A percentile compares a stretch with the other conserved stretches of the same genome.
Conservation (phyloP, 805 yeast species). For the Starmerella bombi region DNA sequence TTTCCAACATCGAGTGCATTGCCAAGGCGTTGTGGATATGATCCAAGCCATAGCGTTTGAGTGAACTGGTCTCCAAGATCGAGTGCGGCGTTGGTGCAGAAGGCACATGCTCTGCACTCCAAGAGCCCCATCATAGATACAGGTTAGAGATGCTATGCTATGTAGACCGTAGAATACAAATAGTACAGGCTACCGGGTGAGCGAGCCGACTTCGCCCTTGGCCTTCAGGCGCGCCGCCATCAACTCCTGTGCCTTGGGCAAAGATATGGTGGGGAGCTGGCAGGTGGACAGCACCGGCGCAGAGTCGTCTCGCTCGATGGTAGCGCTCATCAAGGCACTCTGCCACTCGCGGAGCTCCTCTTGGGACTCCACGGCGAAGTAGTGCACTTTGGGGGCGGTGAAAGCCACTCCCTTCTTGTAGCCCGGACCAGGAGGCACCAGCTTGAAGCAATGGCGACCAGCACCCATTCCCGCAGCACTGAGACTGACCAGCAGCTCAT, state of each 20-base stretch:
- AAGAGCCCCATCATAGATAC: no score
- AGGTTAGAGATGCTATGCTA: no score
- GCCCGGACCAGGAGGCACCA: conserved; percentile 97
- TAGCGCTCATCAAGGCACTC: conserved; percentile 87
- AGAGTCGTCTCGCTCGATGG: conserved; percentile 87
- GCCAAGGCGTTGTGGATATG: no score
- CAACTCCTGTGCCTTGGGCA: conserved; percentile 75
- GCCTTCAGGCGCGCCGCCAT: conserved; percentile 64
- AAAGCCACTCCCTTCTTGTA: conserved; percentile 87
- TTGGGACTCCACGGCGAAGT: conserved; percentile 81
- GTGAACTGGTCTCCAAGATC: no score
- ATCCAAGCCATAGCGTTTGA: no score
- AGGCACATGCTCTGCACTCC: no score
- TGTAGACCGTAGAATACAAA: no score
- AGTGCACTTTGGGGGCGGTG: conserved; percentile 91
- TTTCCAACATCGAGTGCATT: no score
- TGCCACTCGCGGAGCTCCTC: conserved; percentile 94
- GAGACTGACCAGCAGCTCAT: conserved; percentile 67
- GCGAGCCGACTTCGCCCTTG: conserved; percentile 18
- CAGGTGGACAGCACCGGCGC: conserved; percentile 88
- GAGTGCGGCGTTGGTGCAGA: no score
- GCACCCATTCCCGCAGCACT: conserved; percentile 89
- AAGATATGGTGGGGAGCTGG: conserved; percentile 86
- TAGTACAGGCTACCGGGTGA: conserved; percentile 5
- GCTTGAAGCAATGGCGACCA: conserved; percentile 84